Evolutionary conservation across 2,329 filamentous ascomycete genomes (phyloP).

Genomic region (Fusarium sp.): DNA sequence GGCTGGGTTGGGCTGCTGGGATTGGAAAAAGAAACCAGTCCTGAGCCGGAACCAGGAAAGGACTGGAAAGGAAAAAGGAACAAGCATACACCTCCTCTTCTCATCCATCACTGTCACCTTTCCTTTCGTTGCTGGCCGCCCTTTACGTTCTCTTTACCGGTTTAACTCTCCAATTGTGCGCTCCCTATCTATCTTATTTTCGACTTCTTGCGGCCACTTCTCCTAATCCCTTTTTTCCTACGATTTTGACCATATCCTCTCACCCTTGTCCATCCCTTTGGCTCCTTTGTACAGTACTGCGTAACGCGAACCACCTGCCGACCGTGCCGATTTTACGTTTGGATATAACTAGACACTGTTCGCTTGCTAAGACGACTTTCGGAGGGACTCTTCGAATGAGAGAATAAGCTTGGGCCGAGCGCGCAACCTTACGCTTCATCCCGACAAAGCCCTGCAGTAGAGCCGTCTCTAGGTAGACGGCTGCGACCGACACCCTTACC

Average conservation of each 20-base stretch:
- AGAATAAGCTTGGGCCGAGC: conserved; percentile 17
- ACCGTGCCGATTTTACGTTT: conserved; percentile 44
- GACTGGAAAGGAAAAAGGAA: conserved; percentile 39
- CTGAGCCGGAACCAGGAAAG: conserved; percentile 35
- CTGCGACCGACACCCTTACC: conserved; percentile 35
- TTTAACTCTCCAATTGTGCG: conserved; percentile 26
- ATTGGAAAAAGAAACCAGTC: conserved; percentile 31
- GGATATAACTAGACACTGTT: conserved; percentile 29
- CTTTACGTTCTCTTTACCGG: conserved; percentile 35
- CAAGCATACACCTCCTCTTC: conserved; percentile 39
- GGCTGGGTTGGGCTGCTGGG: conserved; percentile 9
- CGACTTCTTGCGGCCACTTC: conserved; percentile 28
- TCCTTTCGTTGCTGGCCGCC: conserved; percentile 40
- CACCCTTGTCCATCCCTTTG: conserved; percentile 42
- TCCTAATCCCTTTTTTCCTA: conserved; percentile 25
- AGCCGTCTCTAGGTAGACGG: conserved; percentile 22
- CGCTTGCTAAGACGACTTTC: conserved; percentile 13
- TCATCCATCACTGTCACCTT: conserved; percentile 37
- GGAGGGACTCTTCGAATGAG: conserved; percentile 17
- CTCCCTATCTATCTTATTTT: conserved; percentile 27
- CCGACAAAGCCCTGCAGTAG: conserved; percentile 27
- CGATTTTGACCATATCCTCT: conserved; percentile 22
- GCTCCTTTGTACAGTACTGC: conserved; percentile 40
- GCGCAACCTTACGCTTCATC: conserved; percentile 18
- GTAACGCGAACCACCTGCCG: conserved; percentile 47